These are phyloP conservation scores for Fusarium musae DNA, from an alignment of 2,329 filamentous ascomycete species.

Conservation along the genomic window DNA sequence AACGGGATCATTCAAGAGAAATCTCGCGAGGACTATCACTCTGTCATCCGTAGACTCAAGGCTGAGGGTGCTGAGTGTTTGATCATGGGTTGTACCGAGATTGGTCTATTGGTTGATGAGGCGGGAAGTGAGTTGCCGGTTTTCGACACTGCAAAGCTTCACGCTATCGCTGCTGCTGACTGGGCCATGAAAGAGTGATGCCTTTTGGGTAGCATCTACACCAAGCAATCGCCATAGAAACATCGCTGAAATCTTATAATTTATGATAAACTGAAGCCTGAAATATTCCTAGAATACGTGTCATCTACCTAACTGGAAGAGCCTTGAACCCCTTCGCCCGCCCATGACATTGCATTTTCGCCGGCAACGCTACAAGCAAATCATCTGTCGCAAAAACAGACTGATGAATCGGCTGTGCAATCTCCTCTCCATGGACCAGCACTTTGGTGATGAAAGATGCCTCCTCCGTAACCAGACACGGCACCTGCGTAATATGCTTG, in stretches of 20 bases:
- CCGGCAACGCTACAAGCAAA: background rate
- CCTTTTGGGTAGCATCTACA: fast-evolving
- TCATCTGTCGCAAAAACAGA: background rate
- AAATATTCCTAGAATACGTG: fast-evolving
- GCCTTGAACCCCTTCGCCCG: background rate
- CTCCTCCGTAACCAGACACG: background rate
- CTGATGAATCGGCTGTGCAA: background rate
- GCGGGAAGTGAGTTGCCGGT: constrained; percentile 23
- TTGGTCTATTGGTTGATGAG: constrained; percentile 34
- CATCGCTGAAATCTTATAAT: fast-evolving
- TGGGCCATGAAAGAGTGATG: constrained; percentile 33
- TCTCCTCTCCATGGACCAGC: background rate
- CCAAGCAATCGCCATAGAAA: fast-evolving
- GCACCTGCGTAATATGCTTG: background rate
- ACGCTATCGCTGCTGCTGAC: constrained; percentile 39
- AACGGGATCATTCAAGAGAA: constrained; percentile 29
- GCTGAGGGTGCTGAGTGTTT: constrained; percentile 34
- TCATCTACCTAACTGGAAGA: background rate
- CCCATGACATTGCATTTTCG: background rate
- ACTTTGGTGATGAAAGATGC: background rate
- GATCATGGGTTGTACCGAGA: constrained; percentile 44
- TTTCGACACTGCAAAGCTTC: constrained; percentile 42
- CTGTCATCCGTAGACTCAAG: constrained; percentile 18
- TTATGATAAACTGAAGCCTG: background rate
- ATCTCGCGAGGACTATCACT: constrained; percentile 23